A percentile compares a stretch with the other conserved stretches of the same genome.
Evolutionary conservation across 2,329 filamentous ascomycete species (phyloP).

Genomic region (Lachnellula suecica): DNA sequence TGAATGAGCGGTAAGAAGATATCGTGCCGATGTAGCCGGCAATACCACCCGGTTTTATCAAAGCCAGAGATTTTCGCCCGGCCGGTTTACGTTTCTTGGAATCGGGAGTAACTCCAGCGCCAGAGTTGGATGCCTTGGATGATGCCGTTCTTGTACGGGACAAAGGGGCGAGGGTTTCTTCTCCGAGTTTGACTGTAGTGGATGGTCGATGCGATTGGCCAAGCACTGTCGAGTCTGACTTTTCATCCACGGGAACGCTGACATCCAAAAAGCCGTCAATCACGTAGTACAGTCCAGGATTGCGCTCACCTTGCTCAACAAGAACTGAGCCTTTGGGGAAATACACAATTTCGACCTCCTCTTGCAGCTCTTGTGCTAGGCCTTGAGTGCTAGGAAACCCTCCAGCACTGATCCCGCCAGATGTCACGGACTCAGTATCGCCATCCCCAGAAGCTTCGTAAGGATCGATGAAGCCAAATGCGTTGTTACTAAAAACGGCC

Average conservation of each 20-base stretch:
- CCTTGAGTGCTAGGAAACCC: conserved; percentile 60
- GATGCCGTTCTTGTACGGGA: conserved; percentile 44
- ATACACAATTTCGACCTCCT: conserved; percentile 95
- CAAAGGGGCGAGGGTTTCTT: conserved; percentile 43
- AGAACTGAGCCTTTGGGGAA: conserved; percentile 93
- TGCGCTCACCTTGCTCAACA: conserved; percentile 95
- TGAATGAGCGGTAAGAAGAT: conserved; percentile 93
- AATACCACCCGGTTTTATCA: conserved; percentile 92
- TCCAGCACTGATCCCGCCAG: conserved; percentile 61
- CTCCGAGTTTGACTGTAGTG: conserved; percentile 18
- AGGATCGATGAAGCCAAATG: conserved; percentile 87
- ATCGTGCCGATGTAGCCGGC: conserved; percentile 94
- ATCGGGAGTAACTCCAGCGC: conserved; percentile 25
- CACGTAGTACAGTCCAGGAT: conserved; percentile 94
- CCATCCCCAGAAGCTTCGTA: conserved; percentile 77
- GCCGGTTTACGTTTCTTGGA: conserved; percentile 42
- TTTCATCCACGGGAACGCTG: conserved; percentile 67
- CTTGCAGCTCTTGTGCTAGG: conserved; percentile 76
- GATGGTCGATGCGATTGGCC: conserved; percentile 24
- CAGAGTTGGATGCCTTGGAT: conserved; percentile 28
- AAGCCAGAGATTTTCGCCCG: conserved; percentile 72
- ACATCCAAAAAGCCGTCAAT: conserved; percentile 97
- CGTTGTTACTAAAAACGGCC: conserved; percentile 74
- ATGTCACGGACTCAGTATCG: conserved; percentile 83
- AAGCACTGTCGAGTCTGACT: conserved; percentile 28